Percentiles rank a stretch among this genome's conserved stretches.
Evolutionary conservation across 805 yeast species (phyloP).

Genomic region (Lipomyces spencermartinsiae): DNA sequence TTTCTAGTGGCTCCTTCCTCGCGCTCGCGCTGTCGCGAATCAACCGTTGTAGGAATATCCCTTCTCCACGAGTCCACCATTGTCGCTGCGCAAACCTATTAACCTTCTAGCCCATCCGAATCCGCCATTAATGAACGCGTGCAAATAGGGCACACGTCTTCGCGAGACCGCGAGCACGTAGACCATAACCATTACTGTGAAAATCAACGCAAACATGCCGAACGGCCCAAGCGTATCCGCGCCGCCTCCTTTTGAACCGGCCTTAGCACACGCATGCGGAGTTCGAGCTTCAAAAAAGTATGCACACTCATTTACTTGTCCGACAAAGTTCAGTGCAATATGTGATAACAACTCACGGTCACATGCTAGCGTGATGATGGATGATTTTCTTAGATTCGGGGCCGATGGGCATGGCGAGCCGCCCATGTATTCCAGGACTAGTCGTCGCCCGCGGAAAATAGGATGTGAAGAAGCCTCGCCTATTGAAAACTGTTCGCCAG

Average conservation of each 20-base stretch:
- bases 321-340: constrained; percentile 65
- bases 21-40: neutral
- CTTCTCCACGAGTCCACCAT: neutral
- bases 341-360: constrained; percentile 70
- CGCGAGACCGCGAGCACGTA: constrained; percentile 36
- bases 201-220: constrained; percentile 57
- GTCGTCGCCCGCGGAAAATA: constrained; percentile 70
- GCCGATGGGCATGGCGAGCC: constrained; percentile 59
- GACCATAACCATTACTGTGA: constrained; percentile 31
- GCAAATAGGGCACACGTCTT: constrained; percentile 34
- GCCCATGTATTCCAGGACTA: constrained; percentile 70
- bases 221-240: constrained; percentile 60
- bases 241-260: constrained; percentile 55
- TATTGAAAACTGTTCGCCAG: constrained; percentile 57
- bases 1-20: neutral
- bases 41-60: constrained; percentile 1
- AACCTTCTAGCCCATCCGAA: constrained; percentile 14
- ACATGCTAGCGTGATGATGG: constrained; percentile 75
- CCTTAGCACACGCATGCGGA: constrained; percentile 82
- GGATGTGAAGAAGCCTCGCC: constrained; percentile 63
- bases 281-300: constrained; percentile 85
- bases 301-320: constrained; percentile 75
- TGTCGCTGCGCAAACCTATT: neutral
- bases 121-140: constrained; percentile 25
- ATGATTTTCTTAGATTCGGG: constrained; percentile 63